These are phyloP conservation scores for Trypanosoma theileri DNA, from an alignment of 208 protist species.

Conservation along the genomic window DNA sequence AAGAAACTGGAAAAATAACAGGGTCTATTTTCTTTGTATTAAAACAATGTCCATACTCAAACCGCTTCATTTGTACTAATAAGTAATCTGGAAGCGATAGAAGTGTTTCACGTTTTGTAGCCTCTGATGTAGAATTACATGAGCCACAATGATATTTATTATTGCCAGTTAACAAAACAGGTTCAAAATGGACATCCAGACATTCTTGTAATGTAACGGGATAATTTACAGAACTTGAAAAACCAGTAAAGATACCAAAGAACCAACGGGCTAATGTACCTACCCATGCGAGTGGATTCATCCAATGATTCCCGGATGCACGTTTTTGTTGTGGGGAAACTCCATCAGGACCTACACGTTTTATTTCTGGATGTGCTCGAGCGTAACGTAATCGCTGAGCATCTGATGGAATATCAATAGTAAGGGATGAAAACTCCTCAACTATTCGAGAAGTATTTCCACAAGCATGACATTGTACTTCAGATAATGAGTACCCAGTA, in stretches of 20 bases:
- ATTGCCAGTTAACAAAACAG: constrained; percentile 49
- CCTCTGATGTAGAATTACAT: constrained; percentile 63
- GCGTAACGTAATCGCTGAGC: constrained; percentile 55
- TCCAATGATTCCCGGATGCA: constrained; percentile 40
- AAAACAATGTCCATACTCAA: constrained; percentile 67
- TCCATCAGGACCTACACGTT: constrained; percentile 32
- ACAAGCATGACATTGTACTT: constrained; percentile 76
- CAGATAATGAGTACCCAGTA: constrained; percentile 70
- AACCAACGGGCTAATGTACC: constrained; percentile 7
- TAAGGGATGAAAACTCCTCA: constrained; percentile 70
- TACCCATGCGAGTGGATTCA: constrained; percentile 55
- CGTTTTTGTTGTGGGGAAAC: constrained; percentile 30
- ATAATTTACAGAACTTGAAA: constrained; percentile 34
- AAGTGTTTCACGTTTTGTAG: constrained; percentile 75
- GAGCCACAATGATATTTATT: constrained; percentile 83
- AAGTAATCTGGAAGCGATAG: constrained; percentile 82
- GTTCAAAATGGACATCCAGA: constrained; percentile 86
- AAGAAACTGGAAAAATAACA: constrained; percentile 81
- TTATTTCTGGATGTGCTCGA: constrained; percentile 47
- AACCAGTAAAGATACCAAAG: constrained; percentile 29
- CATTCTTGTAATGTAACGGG: constrained; percentile 86
- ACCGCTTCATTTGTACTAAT: constrained; percentile 88
- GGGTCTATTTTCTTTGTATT: constrained; percentile 80
- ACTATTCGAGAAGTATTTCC: constrained; percentile 55
- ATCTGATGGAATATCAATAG: constrained; percentile 66